Percentiles rank a stretch among this genome's conserved stretches.
Evolutionary conservation across 2,329 filamentous ascomycete species (phyloP).

Genomic region (Diplodia intermedia): DNA sequence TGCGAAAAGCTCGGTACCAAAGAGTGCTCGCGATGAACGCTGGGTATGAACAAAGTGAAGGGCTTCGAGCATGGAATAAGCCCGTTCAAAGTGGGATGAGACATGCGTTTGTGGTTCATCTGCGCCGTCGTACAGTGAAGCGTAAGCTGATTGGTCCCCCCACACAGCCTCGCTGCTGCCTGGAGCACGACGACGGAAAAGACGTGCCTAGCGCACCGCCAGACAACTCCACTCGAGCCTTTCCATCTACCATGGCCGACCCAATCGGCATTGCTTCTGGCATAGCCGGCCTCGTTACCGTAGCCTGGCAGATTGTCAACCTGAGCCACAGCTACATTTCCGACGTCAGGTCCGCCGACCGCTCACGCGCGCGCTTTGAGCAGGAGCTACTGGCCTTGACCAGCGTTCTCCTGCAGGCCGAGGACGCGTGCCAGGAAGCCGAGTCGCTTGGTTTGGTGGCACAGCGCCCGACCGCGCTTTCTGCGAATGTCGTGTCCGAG

Average conservation of each 20-base stretch:
- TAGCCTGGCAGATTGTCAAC: background rate
- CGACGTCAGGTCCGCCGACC: background rate
- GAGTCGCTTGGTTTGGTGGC: background rate
- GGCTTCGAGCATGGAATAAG: too few relatives aligned
- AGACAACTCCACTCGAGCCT: background rate
- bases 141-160: too few relatives aligned
- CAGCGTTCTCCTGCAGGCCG: background rate
- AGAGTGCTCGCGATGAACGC: too few relatives aligned
- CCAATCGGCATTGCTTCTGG: background rate
- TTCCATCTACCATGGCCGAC: background rate
- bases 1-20: too few relatives aligned
- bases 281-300: background rate
- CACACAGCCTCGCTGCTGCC: background rate
- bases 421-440: background rate
- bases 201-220: background rate
- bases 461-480: background rate
- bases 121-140: too few relatives aligned
- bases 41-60: too few relatives aligned
- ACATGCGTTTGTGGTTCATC: too few relatives aligned
- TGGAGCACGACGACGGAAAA: background rate
- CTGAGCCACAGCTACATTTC: slow-evolving; percentile 9
- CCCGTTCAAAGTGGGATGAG: too few relatives aligned
- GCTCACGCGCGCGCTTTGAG: background rate
- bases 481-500: background rate
- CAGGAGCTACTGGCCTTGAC: background rate